Evolutionary conservation across 768 basidiomycete species (phyloP).

Genomic region (Tulasnella sp.): DNA sequence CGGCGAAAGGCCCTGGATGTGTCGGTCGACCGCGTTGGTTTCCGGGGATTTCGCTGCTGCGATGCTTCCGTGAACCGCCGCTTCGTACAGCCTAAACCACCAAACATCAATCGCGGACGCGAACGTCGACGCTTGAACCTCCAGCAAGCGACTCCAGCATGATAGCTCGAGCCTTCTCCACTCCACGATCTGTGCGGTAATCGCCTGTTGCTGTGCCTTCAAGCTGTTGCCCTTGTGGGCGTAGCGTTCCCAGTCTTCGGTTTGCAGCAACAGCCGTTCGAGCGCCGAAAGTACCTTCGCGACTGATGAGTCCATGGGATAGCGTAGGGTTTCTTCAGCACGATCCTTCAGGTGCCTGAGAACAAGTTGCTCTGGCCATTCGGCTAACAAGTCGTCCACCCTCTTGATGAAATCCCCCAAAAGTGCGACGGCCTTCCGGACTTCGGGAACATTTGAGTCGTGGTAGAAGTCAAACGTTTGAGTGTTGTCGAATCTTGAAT

Average conservation of each 20-base stretch:
- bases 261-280: conserved; percentile 78
- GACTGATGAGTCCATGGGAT: conserved; percentile 61
- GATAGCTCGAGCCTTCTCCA: conserved; percentile 88
- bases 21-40: conserved; percentile 36
- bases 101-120: conserved; percentile 41
- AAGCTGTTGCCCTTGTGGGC: conserved; percentile 88
- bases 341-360: conserved; percentile 72
- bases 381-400: conserved; percentile 50
- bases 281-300: conserved; percentile 75
- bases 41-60: conserved; percentile 34
- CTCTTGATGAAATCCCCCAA: conserved; percentile 46
- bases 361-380: conserved; percentile 98
- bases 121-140: conserved; percentile 52
- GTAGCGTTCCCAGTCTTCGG: conserved; percentile 93
- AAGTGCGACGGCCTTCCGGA: conserved; percentile 49
- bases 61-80: conserved; percentile 51
- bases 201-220: conserved; percentile 50
- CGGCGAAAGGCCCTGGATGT: conserved; percentile 60
- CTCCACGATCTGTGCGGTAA: conserved; percentile 68
- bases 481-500: conserved; percentile 34
- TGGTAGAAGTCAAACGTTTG: conserved; percentile 55
- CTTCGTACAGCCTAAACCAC: conserved; percentile 90
- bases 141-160: conserved; percentile 76
- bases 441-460: conserved; percentile 67
- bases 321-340: conserved; percentile 54